Evolutionary conservation across 352 stramenopile genomes (phyloP), one percentile per base, ranked within the genome.

Genomic region (Albugo candida): DNA sequence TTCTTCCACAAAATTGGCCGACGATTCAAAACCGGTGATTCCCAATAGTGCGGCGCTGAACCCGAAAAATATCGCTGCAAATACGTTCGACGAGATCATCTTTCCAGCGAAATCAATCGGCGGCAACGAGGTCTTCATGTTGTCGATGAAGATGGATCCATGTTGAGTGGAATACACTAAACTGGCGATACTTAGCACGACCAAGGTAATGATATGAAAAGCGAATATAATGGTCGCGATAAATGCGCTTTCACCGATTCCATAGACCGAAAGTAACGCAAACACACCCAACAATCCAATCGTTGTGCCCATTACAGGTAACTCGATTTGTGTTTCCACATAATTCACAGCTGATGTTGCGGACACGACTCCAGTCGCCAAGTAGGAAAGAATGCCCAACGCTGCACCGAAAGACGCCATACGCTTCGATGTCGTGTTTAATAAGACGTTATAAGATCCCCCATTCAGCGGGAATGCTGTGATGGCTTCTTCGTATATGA

Each of bases 381-480:
- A 58, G 67, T 95, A 95, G 8, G 78, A 82, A 49, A 95, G 67
- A 46, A 95, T 81, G 27, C 75, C 67, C 13, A 95, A 69, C 34
- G 65, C 74, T 10, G 83, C 83, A 2, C 80, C 78, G 11, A 91
- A 61, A 0, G 77, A 76, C 2, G 83, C 81, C n/a, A 85, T 64
- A 36, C 68, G 63, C 59, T 95, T 95, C 19, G 61, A 83, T 20
- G 80, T 93, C 16, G 77, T 84, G 60, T 95, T 94, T 10, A 95
- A 52, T 20, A 95, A 64, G 1, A 82, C 71, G 54, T 92, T 95
- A 60, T 94, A 95, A 11, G 77, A 82, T 14, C 83, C 83, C 11
- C 83, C 83, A 61, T 95, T 94, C 51, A 91, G 68, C 11, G 81
- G 81, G 37, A 95, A 73, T 4, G 83, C 83, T 11, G 68, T 88